These are phyloP conservation scores for Crepidotus sp. DNA, from an alignment of 1,284 basidiomycete genomes.

Conservation along the genomic window DNA sequence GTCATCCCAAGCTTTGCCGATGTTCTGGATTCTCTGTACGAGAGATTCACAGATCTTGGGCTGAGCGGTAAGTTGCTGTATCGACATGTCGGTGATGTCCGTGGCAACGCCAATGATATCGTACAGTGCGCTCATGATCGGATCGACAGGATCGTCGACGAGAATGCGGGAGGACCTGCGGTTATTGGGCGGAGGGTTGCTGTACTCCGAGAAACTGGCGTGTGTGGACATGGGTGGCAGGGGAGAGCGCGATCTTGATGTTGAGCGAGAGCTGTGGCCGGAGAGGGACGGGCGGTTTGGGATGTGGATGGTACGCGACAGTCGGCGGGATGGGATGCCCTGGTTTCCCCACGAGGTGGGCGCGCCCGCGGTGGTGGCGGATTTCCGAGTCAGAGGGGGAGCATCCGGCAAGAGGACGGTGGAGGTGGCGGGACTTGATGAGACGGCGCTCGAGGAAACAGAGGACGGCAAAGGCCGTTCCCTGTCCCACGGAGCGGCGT, in stretches of 20 bases:
- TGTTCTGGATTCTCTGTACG: conserved; percentile 83
- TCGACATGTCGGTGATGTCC: conserved; percentile 86
- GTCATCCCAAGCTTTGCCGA: conserved; percentile 94
- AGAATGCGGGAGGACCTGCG: conserved; percentile 67
- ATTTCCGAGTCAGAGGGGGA: conserved; percentile 51
- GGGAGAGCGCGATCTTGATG: conserved; percentile 91
- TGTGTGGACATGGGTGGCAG: conserved; percentile 68
- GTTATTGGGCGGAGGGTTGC: conserved; percentile 36
- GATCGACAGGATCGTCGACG: conserved; percentile 73
- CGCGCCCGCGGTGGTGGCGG: conserved; percentile 31
- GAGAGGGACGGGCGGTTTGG: conserved; percentile 60
- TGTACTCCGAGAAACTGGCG: conserved; percentile 54
- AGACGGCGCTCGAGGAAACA: conserved; percentile 41
- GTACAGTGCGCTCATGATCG: conserved; percentile 88
- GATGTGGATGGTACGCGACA: conserved; percentile 76
- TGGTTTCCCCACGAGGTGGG: conserved; percentile 49
- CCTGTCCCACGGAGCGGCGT: conserved; percentile 60
- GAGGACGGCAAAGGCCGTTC: conserved; percentile 47
- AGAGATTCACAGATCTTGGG: conserved; percentile 81
- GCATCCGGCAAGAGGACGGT: conserved; percentile 50
- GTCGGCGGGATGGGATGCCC: conserved; percentile 54
- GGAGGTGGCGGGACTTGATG: conserved; percentile 50
- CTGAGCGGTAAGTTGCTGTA: conserved; percentile 76
- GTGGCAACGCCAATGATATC: conserved; percentile 93
- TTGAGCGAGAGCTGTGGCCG: conserved; percentile 85